These are phyloP conservation scores for Dipteronia dyeriana DNA, from an alignment of 345 rosid species.

Conservation along the genomic window DNA sequence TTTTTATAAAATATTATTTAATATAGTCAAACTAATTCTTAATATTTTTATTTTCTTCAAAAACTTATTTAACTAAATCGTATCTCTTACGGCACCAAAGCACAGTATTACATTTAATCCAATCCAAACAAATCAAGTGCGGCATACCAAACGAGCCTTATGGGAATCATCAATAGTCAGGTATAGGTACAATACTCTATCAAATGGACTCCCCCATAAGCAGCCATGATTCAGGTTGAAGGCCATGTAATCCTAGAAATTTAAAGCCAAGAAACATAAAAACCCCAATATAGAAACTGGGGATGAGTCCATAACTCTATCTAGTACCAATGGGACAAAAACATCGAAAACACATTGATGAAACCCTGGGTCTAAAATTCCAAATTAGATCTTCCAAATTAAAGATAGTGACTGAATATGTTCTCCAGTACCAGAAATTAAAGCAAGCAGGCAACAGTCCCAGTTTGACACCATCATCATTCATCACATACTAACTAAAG, in stretches of 20 bases:
- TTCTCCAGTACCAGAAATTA: background rate
- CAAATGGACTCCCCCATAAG: background rate
- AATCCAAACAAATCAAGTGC: too few relatives aligned
- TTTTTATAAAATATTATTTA: too few relatives aligned
- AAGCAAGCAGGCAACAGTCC: background rate
- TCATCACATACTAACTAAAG: background rate
- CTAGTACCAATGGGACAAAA: background rate
- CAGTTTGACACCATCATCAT: conserved; percentile 5
- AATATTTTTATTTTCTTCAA: too few relatives aligned
- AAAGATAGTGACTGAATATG: background rate
- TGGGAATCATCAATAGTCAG: background rate
- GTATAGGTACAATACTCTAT: background rate
- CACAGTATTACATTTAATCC: too few relatives aligned
- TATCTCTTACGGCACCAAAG: too few relatives aligned
- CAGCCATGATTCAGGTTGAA: background rate
- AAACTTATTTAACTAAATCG: too few relatives aligned
- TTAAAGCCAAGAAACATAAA: background rate
- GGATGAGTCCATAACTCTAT: background rate
- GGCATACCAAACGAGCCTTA: background rate
- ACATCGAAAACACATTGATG: background rate
- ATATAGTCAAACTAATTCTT: too few relatives aligned
- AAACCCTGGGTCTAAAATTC: background rate
- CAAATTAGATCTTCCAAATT: background rate
- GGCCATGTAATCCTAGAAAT: background rate
- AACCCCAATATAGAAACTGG: background rate